phyloP scores from a whole-genome alignment of 1,284 basidiomycete species.

The Crucibulum cyathiforme region DNA sequence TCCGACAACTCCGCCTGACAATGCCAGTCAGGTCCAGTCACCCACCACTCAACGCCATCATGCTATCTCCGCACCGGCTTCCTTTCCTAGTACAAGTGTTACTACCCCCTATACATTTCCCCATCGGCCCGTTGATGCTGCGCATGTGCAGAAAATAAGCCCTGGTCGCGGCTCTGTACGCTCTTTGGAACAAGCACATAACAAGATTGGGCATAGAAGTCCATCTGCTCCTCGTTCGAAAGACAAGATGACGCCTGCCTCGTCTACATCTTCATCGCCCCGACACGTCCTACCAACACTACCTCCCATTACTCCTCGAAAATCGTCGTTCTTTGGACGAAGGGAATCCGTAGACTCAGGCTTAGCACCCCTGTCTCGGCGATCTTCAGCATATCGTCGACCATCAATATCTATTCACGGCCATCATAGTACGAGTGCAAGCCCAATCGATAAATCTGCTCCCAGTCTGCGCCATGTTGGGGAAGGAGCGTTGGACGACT shows the following conservation, averaged over 20 bases:
- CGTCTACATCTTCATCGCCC: constrained; percentile 68
- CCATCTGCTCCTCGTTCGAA: constrained; percentile 34
- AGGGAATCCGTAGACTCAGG: constrained; percentile 43
- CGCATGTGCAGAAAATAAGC: constrained; percentile 32
- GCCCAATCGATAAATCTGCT: constrained; percentile 40
- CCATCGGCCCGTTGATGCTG: constrained; percentile 1
- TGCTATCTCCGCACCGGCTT: constrained; percentile 1
- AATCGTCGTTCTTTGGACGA: constrained; percentile 43
- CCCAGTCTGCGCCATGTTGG: constrained; percentile 65
- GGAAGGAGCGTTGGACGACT: constrained; percentile 78
- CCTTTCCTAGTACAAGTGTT: constrained; percentile 13
- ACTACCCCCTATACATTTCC: constrained; percentile 30
- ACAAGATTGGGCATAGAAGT: constrained; percentile 23
- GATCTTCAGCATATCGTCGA: constrained; percentile 28
- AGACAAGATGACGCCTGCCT: constrained; percentile 55
- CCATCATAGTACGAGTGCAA: constrained; percentile 33
- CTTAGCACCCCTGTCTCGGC: constrained; percentile 20
- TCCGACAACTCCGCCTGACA: constrained; percentile 22
- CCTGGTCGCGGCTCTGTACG: constrained; percentile 32
- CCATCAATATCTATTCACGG: constrained; percentile 35
- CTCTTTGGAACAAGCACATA: constrained; percentile 13
- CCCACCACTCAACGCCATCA: constrained; percentile 12
- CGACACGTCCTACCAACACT: constrained; percentile 48
- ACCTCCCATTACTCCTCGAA: constrained; percentile 47
- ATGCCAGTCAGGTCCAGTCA: background rate